Evolutionary conservation across 345 rosid genomes (phyloP).

Genomic region (Cardamine occulta): DNA sequence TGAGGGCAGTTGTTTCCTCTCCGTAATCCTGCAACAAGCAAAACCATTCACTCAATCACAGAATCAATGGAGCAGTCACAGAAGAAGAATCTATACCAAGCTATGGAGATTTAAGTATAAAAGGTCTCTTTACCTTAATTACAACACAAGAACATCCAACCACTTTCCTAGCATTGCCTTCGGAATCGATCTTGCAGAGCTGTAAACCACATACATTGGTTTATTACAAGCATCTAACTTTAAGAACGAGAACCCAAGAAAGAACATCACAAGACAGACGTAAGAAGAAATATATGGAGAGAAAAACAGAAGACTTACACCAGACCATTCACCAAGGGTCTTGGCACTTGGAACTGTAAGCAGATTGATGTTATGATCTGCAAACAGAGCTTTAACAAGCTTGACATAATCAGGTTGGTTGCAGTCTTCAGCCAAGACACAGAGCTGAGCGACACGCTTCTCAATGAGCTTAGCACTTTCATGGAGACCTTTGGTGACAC

Average conservation of each 20-base stretch:
- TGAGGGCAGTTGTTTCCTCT: constrained; percentile 37
- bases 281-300: background rate
- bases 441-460: constrained; percentile 71
- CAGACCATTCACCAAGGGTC: constrained; percentile 90
- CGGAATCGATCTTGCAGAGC: constrained; percentile 82
- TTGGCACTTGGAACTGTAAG: constrained; percentile 69
- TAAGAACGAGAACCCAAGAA: background rate
- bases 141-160: constrained; percentile 84
- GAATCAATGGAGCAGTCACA: background rate
- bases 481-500: constrained; percentile 68
- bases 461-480: constrained; percentile 79
- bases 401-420: constrained; percentile 75
- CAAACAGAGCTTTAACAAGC: constrained; percentile 73
- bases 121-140: constrained; percentile 56
- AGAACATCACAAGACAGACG: background rate
- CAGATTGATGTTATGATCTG: constrained; percentile 65
- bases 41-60: constrained; percentile 13
- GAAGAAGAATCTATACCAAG: background rate
- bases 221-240: background rate
- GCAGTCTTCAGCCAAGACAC: constrained; percentile 81
- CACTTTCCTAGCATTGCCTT: constrained; percentile 82
- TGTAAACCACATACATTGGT: constrained; percentile 33
- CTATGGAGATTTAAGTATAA: background rate
- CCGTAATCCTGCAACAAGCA: constrained; percentile 52
- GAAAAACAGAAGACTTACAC: constrained; percentile 55